Evolutionary conservation across 2,329 filamentous ascomycete genomes (phyloP).

Genomic region (Capronia epimyces): DNA sequence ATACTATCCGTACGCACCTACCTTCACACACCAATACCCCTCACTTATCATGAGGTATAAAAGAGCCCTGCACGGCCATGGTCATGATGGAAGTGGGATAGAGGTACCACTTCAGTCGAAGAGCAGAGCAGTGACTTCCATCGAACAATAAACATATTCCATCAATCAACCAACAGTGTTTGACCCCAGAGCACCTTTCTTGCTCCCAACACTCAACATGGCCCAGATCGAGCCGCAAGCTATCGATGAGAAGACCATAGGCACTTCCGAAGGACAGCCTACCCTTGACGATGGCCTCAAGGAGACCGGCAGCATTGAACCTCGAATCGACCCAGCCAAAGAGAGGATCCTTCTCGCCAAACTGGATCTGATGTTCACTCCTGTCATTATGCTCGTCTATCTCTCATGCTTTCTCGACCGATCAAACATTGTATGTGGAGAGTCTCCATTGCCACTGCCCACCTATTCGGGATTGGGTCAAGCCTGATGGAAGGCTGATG

Average conservation of each 20-base stretch:
- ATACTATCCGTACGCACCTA: no score
- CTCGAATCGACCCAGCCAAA: slow-evolving; percentile 40
- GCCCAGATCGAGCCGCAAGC: slow-evolving; percentile 3
- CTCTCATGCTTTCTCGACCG: slow-evolving; percentile 53
- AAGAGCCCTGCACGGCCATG: no score
- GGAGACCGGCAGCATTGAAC: slow-evolving; percentile 2
- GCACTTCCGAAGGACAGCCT: neutral
- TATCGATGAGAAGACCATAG: slow-evolving; percentile 13
- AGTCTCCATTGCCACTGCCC: no score
- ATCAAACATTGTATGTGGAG: slow-evolving; percentile 43
- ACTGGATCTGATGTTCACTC: slow-evolving; percentile 46
- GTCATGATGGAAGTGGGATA: no score
- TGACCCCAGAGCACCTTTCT: neutral
- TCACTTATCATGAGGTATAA: neutral
- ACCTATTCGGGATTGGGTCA: no score
- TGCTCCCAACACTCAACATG: slow-evolving; percentile 5
- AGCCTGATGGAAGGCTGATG: neutral
- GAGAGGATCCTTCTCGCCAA: slow-evolving; percentile 46
- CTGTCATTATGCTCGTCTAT: slow-evolving; percentile 53
- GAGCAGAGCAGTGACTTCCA: no score
- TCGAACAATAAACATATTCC: no score
- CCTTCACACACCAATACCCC: neutral
- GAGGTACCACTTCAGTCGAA: no score
- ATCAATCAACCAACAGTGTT: neutral
- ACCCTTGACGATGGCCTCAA: slow-evolving; percentile 3